A percentile compares a stretch with the other conserved stretches of the same genome.
Conservation (phyloP, 2,329 filamentous ascomycete genomes). For the Phialophora chinensis region DNA sequence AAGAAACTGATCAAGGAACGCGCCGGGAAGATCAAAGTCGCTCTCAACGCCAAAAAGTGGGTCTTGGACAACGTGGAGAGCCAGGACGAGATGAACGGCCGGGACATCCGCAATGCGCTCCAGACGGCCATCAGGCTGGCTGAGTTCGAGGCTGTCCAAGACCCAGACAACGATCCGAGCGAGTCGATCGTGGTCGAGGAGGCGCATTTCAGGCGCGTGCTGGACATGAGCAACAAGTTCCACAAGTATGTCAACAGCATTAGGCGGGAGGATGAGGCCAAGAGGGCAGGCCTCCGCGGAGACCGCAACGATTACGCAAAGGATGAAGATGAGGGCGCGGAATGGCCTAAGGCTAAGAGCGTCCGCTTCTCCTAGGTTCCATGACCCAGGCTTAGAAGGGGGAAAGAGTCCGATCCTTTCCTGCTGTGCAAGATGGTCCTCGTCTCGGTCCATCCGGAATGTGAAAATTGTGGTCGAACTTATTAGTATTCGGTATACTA, state of each 20-base stretch:
- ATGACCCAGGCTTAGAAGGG: not conserved
- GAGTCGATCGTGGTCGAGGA: not conserved
- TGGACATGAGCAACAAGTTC: slow-evolving; percentile 3
- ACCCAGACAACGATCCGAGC: not conserved
- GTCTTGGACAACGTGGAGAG: not conserved
- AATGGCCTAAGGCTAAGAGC: not conserved
- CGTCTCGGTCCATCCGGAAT: not conserved
- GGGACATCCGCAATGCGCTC: slow-evolving; percentile 45
- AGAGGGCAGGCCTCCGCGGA: not conserved
- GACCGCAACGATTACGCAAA: not conserved
- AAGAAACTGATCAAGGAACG: slow-evolving; percentile 5
- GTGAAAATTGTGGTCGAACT: not conserved
- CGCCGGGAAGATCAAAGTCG: not conserved
- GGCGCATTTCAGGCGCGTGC: not conserved
- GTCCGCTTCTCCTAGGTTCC: not conserved
- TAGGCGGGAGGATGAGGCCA: not conserved
- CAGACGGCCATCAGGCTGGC: slow-evolving; percentile 5
- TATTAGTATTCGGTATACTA: slow-evolving; percentile 7
- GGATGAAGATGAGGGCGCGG: not conserved
- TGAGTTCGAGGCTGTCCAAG: slow-evolving; percentile 3
- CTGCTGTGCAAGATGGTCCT: not conserved
- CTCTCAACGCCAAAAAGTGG: slow-evolving; percentile 7
- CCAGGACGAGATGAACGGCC: slow-evolving; percentile 43
- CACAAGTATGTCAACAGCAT: slow-evolving; percentile 3
- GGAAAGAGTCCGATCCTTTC: not conserved